Evolutionary conservation across 169 alveolate species (phyloP).

Genomic region (Besnoitia besnoiti): DNA sequence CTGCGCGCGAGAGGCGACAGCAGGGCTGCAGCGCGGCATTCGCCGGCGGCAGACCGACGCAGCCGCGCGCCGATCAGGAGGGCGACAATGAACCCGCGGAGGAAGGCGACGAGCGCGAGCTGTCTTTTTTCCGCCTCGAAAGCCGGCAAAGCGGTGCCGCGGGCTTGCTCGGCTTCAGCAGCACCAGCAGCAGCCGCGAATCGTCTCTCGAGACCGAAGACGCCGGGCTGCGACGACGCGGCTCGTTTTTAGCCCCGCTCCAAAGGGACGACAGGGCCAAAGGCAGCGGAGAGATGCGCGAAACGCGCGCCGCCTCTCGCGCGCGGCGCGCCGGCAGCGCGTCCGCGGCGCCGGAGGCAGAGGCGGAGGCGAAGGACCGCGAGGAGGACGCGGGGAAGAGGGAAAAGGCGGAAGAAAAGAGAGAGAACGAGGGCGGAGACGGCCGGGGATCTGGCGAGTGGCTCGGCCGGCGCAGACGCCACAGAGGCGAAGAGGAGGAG

Average conservation of each 20-base stretch:
- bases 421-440: too few species aligned
- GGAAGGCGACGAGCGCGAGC: neutral
- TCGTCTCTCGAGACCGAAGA: neutral
- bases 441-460: neutral
- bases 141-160: neutral
- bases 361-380: neutral
- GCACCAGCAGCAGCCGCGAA: constrained; percentile 37
- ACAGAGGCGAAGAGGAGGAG: neutral
- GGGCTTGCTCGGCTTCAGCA: constrained; percentile 13
- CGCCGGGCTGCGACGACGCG: neutral
- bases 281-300: neutral
- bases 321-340: neutral
- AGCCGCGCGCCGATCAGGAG: neutral
- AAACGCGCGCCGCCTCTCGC: neutral
- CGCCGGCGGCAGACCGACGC: neutral
- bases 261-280: neutral
- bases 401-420: neutral
- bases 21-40: neutral
- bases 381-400: neutral
- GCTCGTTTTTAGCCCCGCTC: neutral
- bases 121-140: neutral
- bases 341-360: neutral
- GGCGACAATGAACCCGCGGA: neutral
- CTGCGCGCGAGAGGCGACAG: neutral
- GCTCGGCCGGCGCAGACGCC: neutral